phyloP scores from a whole-genome alignment of 768 basidiomycete species.

The Dentipellis sp. region DNA sequence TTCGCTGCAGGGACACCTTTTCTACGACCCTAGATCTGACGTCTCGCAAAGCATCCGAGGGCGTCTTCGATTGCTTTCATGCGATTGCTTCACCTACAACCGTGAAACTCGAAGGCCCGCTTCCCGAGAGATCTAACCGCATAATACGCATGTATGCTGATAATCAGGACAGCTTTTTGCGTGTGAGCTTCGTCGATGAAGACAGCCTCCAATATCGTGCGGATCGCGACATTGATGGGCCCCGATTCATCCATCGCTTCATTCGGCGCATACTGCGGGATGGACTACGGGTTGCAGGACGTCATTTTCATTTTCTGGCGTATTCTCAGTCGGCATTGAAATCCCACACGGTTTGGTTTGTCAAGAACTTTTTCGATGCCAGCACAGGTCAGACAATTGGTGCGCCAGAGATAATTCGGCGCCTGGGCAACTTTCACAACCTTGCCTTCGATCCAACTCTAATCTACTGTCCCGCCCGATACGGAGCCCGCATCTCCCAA shows the following conservation, averaged over 20 bases:
- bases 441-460: constrained; percentile 36
- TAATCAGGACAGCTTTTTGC: constrained; percentile 46
- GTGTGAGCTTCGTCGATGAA: constrained; percentile 58
- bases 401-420: constrained; percentile 41
- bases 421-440: constrained; percentile 45
- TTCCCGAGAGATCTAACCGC: constrained; percentile 50
- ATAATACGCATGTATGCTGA: constrained; percentile 43
- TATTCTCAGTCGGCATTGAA: constrained; percentile 73
- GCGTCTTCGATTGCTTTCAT: constrained; percentile 35
- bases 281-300: constrained; percentile 46
- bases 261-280: constrained; percentile 34
- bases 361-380: constrained; percentile 39
- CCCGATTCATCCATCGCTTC: constrained; percentile 36
- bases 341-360: constrained; percentile 50
- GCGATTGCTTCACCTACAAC: constrained; percentile 47
- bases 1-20: constrained; percentile 20
- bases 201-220: constrained; percentile 41
- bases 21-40: not conserved
- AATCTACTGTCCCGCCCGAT: constrained; percentile 56
- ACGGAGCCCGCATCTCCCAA: constrained; percentile 63
- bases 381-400: constrained; percentile 18
- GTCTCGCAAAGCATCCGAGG: constrained; percentile 4
- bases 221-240: constrained; percentile 47
- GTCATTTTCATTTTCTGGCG: constrained; percentile 53
- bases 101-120: constrained; percentile 43